phyloP scores from a whole-genome alignment of 352 stramenopile species.

The Phytopythium sindhum region DNA sequence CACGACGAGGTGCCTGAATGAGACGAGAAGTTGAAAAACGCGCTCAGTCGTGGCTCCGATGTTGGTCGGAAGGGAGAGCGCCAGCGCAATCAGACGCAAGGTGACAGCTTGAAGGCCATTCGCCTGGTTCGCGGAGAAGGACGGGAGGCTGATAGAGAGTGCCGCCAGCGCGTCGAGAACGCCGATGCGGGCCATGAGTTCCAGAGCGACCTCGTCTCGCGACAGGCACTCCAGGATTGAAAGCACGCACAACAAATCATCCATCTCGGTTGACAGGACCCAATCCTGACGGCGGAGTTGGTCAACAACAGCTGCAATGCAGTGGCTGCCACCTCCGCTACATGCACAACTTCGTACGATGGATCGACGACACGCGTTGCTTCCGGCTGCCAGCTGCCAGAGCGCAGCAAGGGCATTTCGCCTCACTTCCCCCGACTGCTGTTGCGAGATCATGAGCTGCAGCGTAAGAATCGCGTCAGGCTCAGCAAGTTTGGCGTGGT shows the following conservation, averaged over 20 bases:
- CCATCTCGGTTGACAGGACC: constrained; percentile 15
- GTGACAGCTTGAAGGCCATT: constrained; percentile 21
- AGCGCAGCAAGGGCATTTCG: constrained; percentile 47
- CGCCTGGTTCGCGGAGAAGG: too few relatives aligned
- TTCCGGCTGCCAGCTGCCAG: constrained; percentile 50
- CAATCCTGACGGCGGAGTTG: constrained; percentile 25
- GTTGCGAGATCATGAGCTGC: constrained; percentile 23
- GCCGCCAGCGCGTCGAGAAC: constrained; percentile 38
- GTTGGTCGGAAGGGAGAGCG: constrained; percentile 45
- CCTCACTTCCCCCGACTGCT: constrained; percentile 24
- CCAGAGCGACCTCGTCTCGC: constrained; percentile 22
- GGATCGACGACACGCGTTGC: constrained; percentile 35
- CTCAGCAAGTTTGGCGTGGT: constrained; percentile 66
- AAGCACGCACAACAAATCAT: constrained; percentile 40
- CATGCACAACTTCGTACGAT: constrained; percentile 25
- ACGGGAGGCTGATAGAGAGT: constrained; percentile 9
- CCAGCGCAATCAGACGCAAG: constrained; percentile 51
- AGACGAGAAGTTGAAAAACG: constrained; percentile 56
- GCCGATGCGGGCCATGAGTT: constrained; percentile 34
- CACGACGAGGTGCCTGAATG: constrained; percentile 30
- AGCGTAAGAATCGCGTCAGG: constrained; percentile 39
- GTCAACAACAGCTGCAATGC: constrained; percentile 40
- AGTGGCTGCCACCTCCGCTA: constrained; percentile 19
- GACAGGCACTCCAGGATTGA: constrained; percentile 34
- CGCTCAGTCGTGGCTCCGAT: constrained; percentile 35